phyloP scores from a whole-genome alignment of 2,329 filamentous ascomycete genomes.

The Fusarium burgessii region DNA sequence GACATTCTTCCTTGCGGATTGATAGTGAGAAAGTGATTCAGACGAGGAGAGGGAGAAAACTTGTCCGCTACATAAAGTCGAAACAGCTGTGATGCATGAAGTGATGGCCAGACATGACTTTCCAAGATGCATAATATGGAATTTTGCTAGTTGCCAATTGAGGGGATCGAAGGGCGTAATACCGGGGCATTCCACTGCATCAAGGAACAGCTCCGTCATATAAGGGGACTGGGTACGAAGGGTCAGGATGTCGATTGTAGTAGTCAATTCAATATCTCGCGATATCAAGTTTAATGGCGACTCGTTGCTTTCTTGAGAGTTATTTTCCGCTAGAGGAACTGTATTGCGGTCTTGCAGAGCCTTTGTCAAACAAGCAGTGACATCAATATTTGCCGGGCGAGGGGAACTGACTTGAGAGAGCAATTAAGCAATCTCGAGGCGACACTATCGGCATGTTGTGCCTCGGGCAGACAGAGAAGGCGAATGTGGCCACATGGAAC shows the following conservation, averaged over 20 bases:
- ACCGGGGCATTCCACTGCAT: neutral
- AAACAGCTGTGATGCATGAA: neutral
- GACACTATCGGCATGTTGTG: too few species aligned
- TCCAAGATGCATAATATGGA: neutral
- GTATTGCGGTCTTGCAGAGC: neutral
- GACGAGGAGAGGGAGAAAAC: neutral
- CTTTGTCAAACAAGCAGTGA: neutral
- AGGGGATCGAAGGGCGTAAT: neutral
- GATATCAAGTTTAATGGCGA: neutral
- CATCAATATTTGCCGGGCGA: neutral
- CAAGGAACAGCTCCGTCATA: neutral
- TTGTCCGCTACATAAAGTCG: neutral
- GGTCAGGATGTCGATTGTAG: neutral
- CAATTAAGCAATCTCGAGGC: too few species aligned
- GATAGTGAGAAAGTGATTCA: neutral
- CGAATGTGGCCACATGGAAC: too few species aligned
- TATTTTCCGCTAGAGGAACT: neutral
- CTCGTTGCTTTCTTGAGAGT: neutral
- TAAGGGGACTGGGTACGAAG: neutral
- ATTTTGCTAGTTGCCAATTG: neutral
- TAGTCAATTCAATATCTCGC: neutral
- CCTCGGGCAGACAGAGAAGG: too few species aligned
- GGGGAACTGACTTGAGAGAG: too few species aligned
- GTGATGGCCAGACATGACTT: neutral
- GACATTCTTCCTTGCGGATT: accelerated